Conservation (phyloP, 2,329 filamentous ascomycete genomes). For the Penicillium freii region DNA sequence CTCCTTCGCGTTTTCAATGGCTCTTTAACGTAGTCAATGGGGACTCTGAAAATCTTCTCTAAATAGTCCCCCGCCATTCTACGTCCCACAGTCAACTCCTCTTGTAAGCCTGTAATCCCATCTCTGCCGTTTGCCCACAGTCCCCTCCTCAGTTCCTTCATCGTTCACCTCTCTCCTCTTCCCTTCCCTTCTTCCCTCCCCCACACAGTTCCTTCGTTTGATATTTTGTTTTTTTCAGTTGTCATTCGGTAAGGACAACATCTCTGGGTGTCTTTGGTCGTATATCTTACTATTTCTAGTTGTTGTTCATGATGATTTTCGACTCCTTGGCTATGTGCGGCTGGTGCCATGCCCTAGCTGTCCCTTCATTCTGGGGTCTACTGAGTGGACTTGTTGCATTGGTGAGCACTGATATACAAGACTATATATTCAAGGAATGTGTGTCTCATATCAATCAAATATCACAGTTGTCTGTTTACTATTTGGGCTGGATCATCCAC, state of each 20-base stretch:
- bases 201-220: not conserved
- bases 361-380: slow-evolving; percentile 1
- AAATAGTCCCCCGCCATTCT: not conserved
- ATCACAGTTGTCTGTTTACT: slow-evolving; percentile 6
- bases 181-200: not conserved
- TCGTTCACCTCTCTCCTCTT: not conserved
- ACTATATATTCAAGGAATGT: not conserved
- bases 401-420: slow-evolving; percentile 5
- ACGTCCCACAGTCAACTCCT: too few relatives aligned
- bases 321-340: not conserved
- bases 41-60: not conserved
- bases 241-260: not conserved
- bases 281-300: not conserved
- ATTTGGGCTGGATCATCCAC: slow-evolving; percentile 19
- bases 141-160: not conserved
- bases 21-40: not conserved
- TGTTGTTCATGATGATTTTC: not conserved
- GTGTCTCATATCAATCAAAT: not conserved
- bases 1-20: not conserved
- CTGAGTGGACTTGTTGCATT: not conserved
- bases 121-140: not conserved
- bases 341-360: not conserved
- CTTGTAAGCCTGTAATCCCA: not conserved
- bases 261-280: not conserved
- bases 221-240: not conserved